A percentile compares a stretch with the other conserved stretches of the same genome.
These are phyloP conservation scores for Paramecium octaurelia DNA, from an alignment of 73 alveolate species.

Conservation along the genomic window DNA sequence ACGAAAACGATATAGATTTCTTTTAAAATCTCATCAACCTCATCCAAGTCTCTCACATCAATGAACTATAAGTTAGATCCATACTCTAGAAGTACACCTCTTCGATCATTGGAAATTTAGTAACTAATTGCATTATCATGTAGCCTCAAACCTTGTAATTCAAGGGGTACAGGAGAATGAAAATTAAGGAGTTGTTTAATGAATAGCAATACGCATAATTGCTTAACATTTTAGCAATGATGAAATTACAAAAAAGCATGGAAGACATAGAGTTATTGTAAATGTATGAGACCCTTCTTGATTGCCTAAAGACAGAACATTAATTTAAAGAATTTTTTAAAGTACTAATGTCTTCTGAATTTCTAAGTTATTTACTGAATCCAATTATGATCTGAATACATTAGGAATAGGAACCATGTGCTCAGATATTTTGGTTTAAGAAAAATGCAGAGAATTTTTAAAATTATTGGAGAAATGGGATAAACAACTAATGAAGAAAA, in stretches of 20 bases:
- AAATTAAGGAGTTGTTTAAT: background rate
- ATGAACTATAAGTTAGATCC: background rate
- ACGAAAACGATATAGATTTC: conserved; percentile 32
- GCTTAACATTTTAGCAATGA: background rate
- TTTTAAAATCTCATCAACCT: conserved; percentile 1
- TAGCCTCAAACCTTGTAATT: background rate
- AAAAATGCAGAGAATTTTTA: background rate
- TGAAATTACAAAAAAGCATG: background rate
- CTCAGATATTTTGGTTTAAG: background rate
- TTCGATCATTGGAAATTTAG: background rate
- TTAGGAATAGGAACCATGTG: conserved; percentile 35
- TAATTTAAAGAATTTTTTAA: conserved; percentile 14
- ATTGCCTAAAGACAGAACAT: background rate
- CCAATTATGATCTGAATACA: background rate
- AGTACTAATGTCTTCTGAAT: background rate
- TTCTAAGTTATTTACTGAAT: background rate
- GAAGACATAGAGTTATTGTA: background rate
- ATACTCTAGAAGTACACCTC: background rate
- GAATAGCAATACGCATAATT: background rate
- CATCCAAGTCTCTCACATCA: background rate
- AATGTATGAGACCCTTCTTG: background rate
- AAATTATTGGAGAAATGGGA: conserved; percentile 4
- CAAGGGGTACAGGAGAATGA: background rate
- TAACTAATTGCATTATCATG: background rate
- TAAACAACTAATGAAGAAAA: background rate